phyloP scores from a whole-genome alignment of 2,329 filamentous ascomycete genomes.

The Microsporum ferrugineum region DNA sequence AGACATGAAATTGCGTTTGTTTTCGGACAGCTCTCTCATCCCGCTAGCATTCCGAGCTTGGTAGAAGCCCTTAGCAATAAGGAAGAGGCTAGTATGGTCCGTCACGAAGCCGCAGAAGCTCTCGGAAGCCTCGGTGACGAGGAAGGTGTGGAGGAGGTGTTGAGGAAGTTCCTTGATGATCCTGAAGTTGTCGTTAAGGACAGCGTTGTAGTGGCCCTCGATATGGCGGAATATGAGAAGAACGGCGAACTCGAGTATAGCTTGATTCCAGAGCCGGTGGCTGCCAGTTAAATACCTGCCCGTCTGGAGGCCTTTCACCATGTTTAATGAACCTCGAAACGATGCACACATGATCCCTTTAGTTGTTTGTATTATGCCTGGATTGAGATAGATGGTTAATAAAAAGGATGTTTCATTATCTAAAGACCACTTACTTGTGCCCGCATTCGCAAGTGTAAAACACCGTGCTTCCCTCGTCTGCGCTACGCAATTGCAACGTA shows the following conservation, averaged over 20 bases:
- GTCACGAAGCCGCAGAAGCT: slow-evolving; percentile 93
- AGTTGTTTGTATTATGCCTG: slow-evolving; percentile 24
- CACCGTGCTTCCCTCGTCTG: slow-evolving; percentile 80
- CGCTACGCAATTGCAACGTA: slow-evolving; percentile 71
- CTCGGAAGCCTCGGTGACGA: slow-evolving; percentile 89
- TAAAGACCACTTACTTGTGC: slow-evolving; percentile 51
- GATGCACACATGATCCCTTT: slow-evolving; percentile 6
- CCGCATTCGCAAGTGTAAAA: slow-evolving; percentile 73
- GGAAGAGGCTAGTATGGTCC: slow-evolving; percentile 86
- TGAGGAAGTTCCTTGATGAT: slow-evolving; percentile 77
- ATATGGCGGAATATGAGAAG: slow-evolving; percentile 97
- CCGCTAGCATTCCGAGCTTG: slow-evolving; percentile 88
- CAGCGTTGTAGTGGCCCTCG: slow-evolving; percentile 85
- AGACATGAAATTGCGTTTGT: slow-evolving; percentile 97
- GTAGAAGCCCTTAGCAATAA: slow-evolving; percentile 64
- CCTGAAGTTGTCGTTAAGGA: slow-evolving; percentile 88
- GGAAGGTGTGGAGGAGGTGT: slow-evolving; percentile 75
- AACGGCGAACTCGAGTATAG: slow-evolving; percentile 84
- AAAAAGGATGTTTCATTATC: slow-evolving; percentile 15
- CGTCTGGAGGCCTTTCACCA: not conserved
- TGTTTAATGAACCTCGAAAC: not conserved
- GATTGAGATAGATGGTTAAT: not conserved
- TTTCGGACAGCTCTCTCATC: slow-evolving; percentile 90
- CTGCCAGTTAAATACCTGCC: slow-evolving; percentile 14
- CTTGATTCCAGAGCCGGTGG: slow-evolving; percentile 56